Evolutionary conservation across 257 asterid genomes (phyloP), one percentile per base, ranked within the genome.

Genomic region (Henckelia pumila): DNA sequence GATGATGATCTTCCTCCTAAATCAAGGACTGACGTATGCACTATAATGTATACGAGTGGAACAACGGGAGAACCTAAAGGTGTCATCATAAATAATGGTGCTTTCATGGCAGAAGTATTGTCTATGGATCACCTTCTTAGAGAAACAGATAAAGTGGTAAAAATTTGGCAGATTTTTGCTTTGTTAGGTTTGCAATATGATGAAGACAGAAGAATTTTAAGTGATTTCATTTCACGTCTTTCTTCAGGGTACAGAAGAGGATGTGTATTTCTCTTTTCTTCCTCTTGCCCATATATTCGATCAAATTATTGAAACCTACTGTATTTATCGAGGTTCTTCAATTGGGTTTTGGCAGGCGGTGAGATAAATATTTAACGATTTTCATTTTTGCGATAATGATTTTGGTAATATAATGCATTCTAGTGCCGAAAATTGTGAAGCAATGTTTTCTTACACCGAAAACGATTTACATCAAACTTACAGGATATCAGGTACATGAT

Each of bases 341-440:
- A 89, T 90, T 30, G 97, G 98, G 75, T 93, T 86, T 58, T 93
- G 98, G 98, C 98, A 89, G 75, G 97, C 94, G 81, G 98, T 93
- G 80, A 78, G 95, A 73, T 67, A 21, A 22, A 22, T 3, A 56
- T 29, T 59, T 61, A 13, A 57, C 67, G 16, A n/a, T 35, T 57
- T 24, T 56, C 14, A 13, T 21, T 53, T 24, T 11, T 6, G 9
- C 35, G 8, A 35, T 10, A 13, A 33, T 20, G 22, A 24, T 25
- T 61, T 35, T 23, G 22, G 21, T 1, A 37, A 22, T 65, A 53
- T 26, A 23, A 57, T 6, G 52, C 50, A 13, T 40, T 26, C 20
- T 29, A 37, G 37, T 26, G 20, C 32, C 25, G 52, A 55, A 52
- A 60, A 35, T 26, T 32, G 7, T 52, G 35, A 58, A 40, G 29